Evolutionary conservation across 177 flowering plant genomes (phyloP).

Genomic region (Telopea speciosissima): DNA sequence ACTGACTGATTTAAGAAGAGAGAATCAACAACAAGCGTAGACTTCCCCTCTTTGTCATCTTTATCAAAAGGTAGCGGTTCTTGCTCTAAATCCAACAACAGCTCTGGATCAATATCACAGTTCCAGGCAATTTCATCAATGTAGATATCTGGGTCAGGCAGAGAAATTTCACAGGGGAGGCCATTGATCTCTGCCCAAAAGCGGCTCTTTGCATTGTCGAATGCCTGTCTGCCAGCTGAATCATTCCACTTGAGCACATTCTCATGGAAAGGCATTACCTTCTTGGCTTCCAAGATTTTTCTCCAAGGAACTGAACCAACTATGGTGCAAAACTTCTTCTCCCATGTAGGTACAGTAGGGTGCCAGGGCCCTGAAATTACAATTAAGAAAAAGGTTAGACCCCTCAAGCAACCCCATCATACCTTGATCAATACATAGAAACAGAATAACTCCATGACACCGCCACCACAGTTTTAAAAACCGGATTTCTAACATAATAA

Average conservation of each 20-base stretch:
- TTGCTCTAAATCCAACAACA: constrained; percentile 47
- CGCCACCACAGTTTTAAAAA: not conserved
- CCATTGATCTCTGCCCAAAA: constrained; percentile 65
- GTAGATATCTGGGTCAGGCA: constrained; percentile 68
- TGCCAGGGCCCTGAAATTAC: constrained; percentile 33
- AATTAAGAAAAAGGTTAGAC: not conserved
- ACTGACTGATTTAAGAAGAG: constrained; percentile 14
- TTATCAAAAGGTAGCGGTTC: constrained; percentile 18
- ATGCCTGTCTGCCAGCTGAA: constrained; percentile 63
- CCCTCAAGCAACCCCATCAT: not conserved
- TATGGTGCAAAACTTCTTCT: constrained; percentile 41
- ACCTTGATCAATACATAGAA: not conserved
- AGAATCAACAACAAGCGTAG: constrained; percentile 10
- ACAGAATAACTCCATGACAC: not conserved
- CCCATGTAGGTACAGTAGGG: constrained; percentile 55
- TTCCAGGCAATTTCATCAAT: constrained; percentile 71
- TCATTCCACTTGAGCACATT: constrained; percentile 56
- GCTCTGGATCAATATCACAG: constrained; percentile 45
- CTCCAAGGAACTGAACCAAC: constrained; percentile 50
- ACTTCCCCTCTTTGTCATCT: constrained; percentile 7
- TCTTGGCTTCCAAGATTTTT: constrained; percentile 43
- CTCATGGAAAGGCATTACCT: constrained; percentile 31
- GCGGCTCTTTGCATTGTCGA: constrained; percentile 51
- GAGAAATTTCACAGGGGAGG: constrained; percentile 40
- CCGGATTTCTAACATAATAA: not conserved